These are phyloP conservation scores for Rhododendron ferrugineum DNA, from an alignment of 148 eudicot genomes.

Conservation along the genomic window DNA sequence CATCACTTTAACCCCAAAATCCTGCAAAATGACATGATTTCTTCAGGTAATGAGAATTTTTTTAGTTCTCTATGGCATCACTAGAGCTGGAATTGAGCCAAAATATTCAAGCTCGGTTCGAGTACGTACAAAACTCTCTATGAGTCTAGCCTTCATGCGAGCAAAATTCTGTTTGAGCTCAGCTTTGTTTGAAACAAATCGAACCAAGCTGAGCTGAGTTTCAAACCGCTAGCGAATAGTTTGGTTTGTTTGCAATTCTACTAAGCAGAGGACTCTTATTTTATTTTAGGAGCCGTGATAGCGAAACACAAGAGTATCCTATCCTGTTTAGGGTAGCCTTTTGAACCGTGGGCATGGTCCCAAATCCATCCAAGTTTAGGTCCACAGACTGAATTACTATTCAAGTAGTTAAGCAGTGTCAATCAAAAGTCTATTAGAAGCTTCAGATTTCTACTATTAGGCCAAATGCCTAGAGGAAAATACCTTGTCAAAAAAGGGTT, in stretches of 20 bases:
- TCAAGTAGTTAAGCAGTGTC: background rate
- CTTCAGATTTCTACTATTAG: background rate
- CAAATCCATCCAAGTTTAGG: background rate
- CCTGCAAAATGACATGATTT: slow-evolving; percentile 33
- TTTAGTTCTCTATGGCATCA: background rate
- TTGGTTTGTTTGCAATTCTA: background rate
- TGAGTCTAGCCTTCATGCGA: background rate
- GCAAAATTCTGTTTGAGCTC: no score
- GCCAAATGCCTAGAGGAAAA: background rate
- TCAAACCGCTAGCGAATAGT: background rate
- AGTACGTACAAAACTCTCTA: background rate
- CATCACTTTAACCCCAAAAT: slow-evolving; percentile 59
- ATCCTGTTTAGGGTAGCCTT: background rate
- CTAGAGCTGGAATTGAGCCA: background rate
- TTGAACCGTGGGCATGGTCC: background rate
- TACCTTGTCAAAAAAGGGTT: background rate
- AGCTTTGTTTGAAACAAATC: background rate
- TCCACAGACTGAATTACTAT: no score
- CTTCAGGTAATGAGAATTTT: background rate
- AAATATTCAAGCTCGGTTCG: background rate
- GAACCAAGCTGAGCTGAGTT: background rate
- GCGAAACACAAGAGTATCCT: background rate
- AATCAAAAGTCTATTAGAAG: background rate
- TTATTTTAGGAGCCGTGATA: background rate
- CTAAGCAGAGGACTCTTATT: background rate